A percentile compares a stretch with the other conserved stretches of the same genome.
Conservation (phyloP, 805 yeast genomes). For the Metschnikowia colocasiae region DNA sequence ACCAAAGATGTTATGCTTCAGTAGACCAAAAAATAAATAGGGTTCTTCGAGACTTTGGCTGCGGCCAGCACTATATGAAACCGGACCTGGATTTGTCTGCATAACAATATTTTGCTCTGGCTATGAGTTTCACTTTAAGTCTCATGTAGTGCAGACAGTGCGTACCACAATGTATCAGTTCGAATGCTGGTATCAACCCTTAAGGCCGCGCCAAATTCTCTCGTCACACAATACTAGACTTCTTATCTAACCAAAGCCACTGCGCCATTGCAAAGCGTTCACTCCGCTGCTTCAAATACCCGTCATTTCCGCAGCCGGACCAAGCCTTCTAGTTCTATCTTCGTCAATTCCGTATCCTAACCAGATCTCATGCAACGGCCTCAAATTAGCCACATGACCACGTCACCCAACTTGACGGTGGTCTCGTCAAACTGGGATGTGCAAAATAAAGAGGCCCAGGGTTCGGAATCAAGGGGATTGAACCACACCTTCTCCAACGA, state of each 20-base stretch:
- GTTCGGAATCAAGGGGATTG: background rate
- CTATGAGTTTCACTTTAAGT: background rate
- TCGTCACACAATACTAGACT: conserved; percentile 1
- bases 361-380: conserved; percentile 8
- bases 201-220: conserved; percentile 4
- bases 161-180: background rate
- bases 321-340: background rate
- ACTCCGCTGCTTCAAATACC: background rate
- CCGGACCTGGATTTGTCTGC: background rate
- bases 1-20: too few species aligned
- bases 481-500: background rate
- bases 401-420: conserved; percentile 16
- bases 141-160: conserved; percentile 1
- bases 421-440: conserved; percentile 2
- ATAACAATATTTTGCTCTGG: background rate
- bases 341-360: background rate
- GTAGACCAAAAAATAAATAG: background rate
- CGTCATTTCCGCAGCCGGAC: background rate
- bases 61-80: background rate
- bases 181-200: background rate
- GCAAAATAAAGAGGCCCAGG: background rate
- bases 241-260: conserved; percentile 2
- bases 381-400: conserved; percentile 12
- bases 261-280: background rate
- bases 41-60: background rate